Evolutionary conservation across 2,329 filamentous ascomycete species (phyloP).

Genomic region (Neonectria punicea): DNA sequence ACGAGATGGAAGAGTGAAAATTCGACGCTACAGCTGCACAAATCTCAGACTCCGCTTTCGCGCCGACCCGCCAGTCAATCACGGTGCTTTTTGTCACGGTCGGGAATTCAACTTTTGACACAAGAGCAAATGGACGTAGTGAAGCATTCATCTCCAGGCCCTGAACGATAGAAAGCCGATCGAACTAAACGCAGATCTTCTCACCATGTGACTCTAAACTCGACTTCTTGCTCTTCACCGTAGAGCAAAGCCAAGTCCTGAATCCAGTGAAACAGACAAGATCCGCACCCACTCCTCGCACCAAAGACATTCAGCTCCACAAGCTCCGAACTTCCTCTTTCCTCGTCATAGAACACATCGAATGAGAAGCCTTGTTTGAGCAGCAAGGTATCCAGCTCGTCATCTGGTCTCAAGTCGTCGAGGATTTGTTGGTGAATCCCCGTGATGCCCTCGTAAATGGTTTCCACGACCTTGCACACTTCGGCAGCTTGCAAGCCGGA

Average conservation of each 20-base stretch:
- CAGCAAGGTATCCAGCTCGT: conserved; percentile 44
- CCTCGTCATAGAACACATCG: conserved; percentile 53
- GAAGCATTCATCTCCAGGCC: not conserved
- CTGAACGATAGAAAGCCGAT: not conserved
- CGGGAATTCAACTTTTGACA: not conserved
- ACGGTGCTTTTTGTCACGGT: not conserved
- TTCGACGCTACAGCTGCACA: not conserved
- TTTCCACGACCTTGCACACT: conserved; percentile 1
- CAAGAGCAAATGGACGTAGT: no score
- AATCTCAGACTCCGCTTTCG: not conserved
- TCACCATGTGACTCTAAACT: not conserved
- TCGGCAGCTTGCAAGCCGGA: conserved; percentile 17
- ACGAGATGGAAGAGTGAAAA: not conserved
- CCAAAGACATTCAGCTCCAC: conserved; percentile 60
- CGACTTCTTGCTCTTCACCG: not conserved
- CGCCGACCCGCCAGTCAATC: not conserved
- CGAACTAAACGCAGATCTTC: not conserved
- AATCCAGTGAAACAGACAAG: conserved; percentile 59
- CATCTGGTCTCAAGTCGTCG: conserved; percentile 2
- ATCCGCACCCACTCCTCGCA: conserved; percentile 54
- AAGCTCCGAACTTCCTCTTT: conserved; percentile 38
- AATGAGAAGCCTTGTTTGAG: conserved; percentile 55
- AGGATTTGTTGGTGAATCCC: conserved; percentile 20
- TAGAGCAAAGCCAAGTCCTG: conserved; percentile 21
- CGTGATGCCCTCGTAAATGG: conserved; percentile 15